A percentile compares a stretch with the other conserved stretches of the same genome.
phyloP scores from a whole-genome alignment of 345 rosid species.

The Corchorus olitorius region DNA sequence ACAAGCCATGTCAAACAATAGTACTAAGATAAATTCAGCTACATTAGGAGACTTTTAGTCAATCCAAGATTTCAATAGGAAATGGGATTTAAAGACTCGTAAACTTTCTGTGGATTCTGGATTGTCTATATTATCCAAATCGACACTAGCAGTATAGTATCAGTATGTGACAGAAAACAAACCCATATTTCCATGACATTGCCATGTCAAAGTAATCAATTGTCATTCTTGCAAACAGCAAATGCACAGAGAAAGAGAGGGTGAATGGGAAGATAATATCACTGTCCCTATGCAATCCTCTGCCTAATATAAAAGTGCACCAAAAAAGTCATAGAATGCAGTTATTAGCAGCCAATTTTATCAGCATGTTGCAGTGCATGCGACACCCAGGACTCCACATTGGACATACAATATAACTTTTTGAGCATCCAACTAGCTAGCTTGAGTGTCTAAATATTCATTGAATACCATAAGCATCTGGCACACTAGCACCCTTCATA shows the following conservation, averaged over 20 bases:
- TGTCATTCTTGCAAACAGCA: neutral
- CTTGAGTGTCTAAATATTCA: neutral
- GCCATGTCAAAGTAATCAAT: neutral
- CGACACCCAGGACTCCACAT: neutral
- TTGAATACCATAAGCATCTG: neutral
- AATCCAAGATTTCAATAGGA: neutral
- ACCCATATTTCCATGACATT: neutral
- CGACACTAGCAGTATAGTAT: neutral
- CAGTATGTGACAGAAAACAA: neutral
- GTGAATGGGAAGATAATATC: neutral
- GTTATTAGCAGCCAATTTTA: neutral
- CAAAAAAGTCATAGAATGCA: neutral
- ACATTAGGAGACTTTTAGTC: neutral
- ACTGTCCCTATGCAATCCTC: neutral
- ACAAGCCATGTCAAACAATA: neutral
- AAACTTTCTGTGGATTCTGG: neutral
- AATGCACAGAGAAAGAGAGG: neutral
- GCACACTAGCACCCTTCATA: neutral
- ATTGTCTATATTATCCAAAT: neutral
- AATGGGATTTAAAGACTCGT: neutral
- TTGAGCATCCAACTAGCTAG: neutral
- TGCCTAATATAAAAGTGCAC: neutral
- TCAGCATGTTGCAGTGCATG: constrained; percentile 1
- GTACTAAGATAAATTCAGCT: too few species aligned
- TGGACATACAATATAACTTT: neutral